Conservation (phyloP, 2,329 filamentous ascomycete species). For the Thelonectria rubi region DNA sequence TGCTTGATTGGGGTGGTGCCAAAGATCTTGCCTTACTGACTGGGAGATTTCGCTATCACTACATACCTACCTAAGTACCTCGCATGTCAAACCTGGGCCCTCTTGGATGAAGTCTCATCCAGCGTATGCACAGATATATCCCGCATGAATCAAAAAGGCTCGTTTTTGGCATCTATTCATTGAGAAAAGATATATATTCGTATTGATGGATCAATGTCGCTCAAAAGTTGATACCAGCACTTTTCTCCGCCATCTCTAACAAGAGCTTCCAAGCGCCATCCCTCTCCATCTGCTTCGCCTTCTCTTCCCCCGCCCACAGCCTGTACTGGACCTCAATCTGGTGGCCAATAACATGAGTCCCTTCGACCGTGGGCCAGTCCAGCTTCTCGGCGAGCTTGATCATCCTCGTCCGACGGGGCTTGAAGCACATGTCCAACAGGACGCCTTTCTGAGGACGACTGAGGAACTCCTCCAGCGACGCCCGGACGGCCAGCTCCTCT, state of each 20-base stretch:
- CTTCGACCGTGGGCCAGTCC: conserved; percentile 51
- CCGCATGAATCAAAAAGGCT: background rate
- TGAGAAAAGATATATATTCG: background rate
- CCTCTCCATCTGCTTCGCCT: conserved; percentile 26
- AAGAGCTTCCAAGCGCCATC: conserved; percentile 23
- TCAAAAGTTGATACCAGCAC: conserved; percentile 24
- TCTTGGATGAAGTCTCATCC: too few relatives aligned
- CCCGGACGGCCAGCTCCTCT: conserved; percentile 41
- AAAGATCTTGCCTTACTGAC: background rate
- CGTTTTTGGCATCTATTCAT: background rate
- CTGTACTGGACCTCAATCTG: conserved; percentile 53
- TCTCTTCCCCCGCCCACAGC: conserved; percentile 42
- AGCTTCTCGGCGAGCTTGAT: conserved; percentile 45
- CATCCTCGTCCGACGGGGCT: conserved; percentile 49
- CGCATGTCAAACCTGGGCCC: too few relatives aligned
- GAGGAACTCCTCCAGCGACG: conserved; percentile 44
- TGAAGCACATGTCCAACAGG: conserved; percentile 55
- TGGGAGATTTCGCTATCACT: too few relatives aligned
- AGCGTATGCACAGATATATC: too few relatives aligned
- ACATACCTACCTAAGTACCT: too few relatives aligned
- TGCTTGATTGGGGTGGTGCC: background rate
- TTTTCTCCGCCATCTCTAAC: conserved; percentile 21
- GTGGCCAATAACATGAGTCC: conserved; percentile 52
- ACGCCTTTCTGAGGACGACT: conserved; percentile 42
- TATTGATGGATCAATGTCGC: background rate